A percentile compares a stretch with the other conserved stretches of the same genome.
Evolutionary conservation across 345 rosid species (phyloP).

Genomic region (Conringia planisiliqua): DNA sequence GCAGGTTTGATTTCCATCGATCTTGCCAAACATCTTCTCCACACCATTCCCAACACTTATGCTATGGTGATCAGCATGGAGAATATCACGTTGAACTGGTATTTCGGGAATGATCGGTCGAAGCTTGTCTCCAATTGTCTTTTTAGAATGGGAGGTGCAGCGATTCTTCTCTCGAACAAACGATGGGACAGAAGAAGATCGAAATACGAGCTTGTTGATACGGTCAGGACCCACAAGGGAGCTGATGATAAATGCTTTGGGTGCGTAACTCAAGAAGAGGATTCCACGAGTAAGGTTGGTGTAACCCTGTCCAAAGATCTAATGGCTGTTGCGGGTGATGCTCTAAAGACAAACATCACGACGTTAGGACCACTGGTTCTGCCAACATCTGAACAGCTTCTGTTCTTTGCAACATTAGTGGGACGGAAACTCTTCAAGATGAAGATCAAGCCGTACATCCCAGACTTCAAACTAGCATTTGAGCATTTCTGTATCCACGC

Average conservation of each 20-base stretch:
- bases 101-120: slow-evolving; percentile 53
- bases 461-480: slow-evolving; percentile 63
- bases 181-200: slow-evolving; percentile 45
- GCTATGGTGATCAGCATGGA: slow-evolving; percentile 56
- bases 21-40: slow-evolving; percentile 52
- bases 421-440: slow-evolving; percentile 47
- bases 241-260: slow-evolving; percentile 55
- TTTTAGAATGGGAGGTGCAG: slow-evolving; percentile 61
- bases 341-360: slow-evolving; percentile 62
- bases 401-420: slow-evolving; percentile 49
- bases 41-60: slow-evolving; percentile 45
- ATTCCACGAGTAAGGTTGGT: slow-evolving; percentile 44
- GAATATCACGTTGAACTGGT: slow-evolving; percentile 58
- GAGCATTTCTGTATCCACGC: slow-evolving; percentile 62
- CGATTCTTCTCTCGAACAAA: slow-evolving; percentile 50
- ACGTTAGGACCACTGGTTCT: slow-evolving; percentile 54
- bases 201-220: slow-evolving; percentile 49
- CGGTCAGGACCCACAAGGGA: slow-evolving; percentile 54
- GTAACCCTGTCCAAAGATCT: slow-evolving; percentile 51
- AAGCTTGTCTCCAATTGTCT: slow-evolving; percentile 59
- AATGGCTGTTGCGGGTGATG: slow-evolving; percentile 61
- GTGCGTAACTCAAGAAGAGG: slow-evolving; percentile 57
- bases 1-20: slow-evolving; percentile 61
- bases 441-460: slow-evolving; percentile 59
- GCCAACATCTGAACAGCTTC: slow-evolving; percentile 56